These are phyloP conservation scores for Apophysomyces ossiformis DNA, from an alignment of 371 early-diverging fungal genomes.

Conservation along the genomic window DNA sequence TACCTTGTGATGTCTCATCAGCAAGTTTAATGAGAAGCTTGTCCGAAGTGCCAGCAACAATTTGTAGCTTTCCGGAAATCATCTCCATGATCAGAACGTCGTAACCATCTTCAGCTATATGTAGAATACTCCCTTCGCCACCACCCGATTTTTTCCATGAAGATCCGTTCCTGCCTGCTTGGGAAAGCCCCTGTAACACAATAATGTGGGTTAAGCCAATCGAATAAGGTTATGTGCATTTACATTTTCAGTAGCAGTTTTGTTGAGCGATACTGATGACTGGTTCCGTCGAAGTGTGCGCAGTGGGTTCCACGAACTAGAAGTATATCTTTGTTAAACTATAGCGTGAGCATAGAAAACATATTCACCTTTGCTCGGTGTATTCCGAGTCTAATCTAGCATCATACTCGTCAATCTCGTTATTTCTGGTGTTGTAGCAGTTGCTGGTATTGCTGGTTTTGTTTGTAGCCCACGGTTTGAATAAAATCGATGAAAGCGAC, in stretches of 20 bases:
- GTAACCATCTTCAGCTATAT: slow-evolving; percentile 56
- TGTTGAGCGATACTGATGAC: slow-evolving; percentile 16
- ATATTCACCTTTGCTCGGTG: background rate
- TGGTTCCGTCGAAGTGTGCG: slow-evolving; percentile 15
- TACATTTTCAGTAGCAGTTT: slow-evolving; percentile 7
- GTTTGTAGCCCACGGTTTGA: slow-evolving; percentile 16
- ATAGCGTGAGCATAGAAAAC: background rate
- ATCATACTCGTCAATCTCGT: background rate
- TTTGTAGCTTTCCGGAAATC: slow-evolving; percentile 50
- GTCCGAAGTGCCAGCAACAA: slow-evolving; percentile 65
- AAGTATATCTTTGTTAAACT: background rate
- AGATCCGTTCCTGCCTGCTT: background rate
- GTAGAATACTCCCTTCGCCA: slow-evolving; percentile 33
- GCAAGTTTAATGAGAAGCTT: slow-evolving; percentile 66
- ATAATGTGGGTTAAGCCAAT: too few relatives aligned
- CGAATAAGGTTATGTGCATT: background rate
- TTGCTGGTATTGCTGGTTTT: background rate
- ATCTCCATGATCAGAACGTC: slow-evolving; percentile 45
- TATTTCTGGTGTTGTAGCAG: background rate
- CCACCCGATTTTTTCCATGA: slow-evolving; percentile 1
- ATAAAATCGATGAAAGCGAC: background rate
- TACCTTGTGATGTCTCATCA: slow-evolving; percentile 67
- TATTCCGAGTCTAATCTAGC: background rate
- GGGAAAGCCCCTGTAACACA: background rate
- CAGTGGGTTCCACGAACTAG: slow-evolving; percentile 14